Percentiles rank a stretch among this genome's conserved stretches.
These are phyloP conservation scores for Albugo laibachii DNA, from an alignment of 352 stramenopile genomes.

Conservation along the genomic window DNA sequence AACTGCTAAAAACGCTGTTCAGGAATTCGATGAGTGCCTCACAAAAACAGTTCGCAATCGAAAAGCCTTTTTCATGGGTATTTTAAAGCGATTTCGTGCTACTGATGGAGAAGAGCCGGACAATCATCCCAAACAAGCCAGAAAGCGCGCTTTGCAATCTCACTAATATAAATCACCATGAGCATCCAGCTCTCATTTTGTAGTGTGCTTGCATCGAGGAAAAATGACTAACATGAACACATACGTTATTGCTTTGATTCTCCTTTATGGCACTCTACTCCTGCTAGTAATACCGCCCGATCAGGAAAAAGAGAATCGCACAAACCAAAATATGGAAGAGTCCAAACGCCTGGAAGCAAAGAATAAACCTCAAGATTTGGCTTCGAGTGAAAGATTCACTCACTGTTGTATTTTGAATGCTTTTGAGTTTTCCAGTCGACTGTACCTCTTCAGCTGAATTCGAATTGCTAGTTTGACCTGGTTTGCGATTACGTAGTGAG, in stretches of 20 bases:
- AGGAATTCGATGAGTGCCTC: slow-evolving; percentile 63
- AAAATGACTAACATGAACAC: no score
- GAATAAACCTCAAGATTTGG: background rate
- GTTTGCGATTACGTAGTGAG: slow-evolving; percentile 54
- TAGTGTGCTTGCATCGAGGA: no score
- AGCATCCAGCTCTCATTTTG: no score
- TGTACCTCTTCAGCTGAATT: no score
- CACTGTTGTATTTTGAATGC: slow-evolving; percentile 32
- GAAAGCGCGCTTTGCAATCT: no score
- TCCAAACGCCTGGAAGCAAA: slow-evolving; percentile 26
- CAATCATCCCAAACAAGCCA: background rate
- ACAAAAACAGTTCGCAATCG: slow-evolving; percentile 58
- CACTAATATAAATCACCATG: no score
- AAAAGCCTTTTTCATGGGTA: slow-evolving; percentile 80
- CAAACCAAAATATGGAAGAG: slow-evolving; percentile 71
- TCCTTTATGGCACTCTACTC: background rate
- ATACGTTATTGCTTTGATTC: no score
- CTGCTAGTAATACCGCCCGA: slow-evolving; percentile 63
- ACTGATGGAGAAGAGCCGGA: slow-evolving; percentile 53
- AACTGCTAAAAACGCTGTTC: slow-evolving; percentile 61
- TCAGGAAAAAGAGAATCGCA: slow-evolving; percentile 80
- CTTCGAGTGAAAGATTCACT: slow-evolving; percentile 1
- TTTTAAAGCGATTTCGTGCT: slow-evolving; percentile 71
- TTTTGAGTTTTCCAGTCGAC: slow-evolving; percentile 5
- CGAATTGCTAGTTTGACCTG: no score